These are phyloP conservation scores for Periconia sp. DNA, from an alignment of 2,329 filamentous ascomycete genomes.

Conservation along the genomic window DNA sequence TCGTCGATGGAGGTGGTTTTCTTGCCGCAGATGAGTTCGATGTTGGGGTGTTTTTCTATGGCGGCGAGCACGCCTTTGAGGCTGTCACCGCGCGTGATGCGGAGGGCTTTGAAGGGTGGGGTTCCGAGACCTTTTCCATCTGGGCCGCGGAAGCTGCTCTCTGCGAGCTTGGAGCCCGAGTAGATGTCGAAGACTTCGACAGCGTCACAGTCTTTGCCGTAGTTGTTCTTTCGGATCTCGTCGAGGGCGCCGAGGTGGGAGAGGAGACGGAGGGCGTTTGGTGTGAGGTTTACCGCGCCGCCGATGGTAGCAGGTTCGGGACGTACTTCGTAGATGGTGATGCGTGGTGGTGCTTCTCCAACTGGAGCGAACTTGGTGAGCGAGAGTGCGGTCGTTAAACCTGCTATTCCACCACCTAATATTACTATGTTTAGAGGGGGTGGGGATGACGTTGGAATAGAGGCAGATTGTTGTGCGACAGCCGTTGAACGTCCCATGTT, in stretches of 20 bases:
- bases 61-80: slow-evolving; percentile 47
- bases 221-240: slow-evolving; percentile 45
- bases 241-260: slow-evolving; percentile 49
- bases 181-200: slow-evolving; percentile 51
- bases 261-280: slow-evolving; percentile 63
- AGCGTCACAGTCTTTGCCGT: slow-evolving; percentile 46
- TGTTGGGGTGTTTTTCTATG: slow-evolving; percentile 44
- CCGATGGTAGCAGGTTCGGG: slow-evolving; percentile 52
- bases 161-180: slow-evolving; percentile 44
- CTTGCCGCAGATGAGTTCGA: slow-evolving; percentile 47
- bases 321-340: slow-evolving; percentile 54
- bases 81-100: slow-evolving; percentile 48
- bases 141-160: slow-evolving; percentile 46
- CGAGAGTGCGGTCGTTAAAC: slow-evolving; percentile 43
- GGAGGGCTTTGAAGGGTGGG: slow-evolving; percentile 48
- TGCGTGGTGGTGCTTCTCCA: slow-evolving; percentile 34
- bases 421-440: slow-evolving; percentile 28
- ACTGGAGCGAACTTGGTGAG: slow-evolving; percentile 47
- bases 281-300: slow-evolving; percentile 63
- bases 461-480: background rate
- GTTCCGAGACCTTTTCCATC: slow-evolving; percentile 48
- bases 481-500: slow-evolving; percentile 7
- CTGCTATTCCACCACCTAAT: slow-evolving; percentile 37
- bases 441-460: background rate
- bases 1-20: slow-evolving; percentile 46